Evolutionary conservation across 371 early-diverging fungal genomes (phyloP).

Genomic region (Zancudomyces culisetae): DNA sequence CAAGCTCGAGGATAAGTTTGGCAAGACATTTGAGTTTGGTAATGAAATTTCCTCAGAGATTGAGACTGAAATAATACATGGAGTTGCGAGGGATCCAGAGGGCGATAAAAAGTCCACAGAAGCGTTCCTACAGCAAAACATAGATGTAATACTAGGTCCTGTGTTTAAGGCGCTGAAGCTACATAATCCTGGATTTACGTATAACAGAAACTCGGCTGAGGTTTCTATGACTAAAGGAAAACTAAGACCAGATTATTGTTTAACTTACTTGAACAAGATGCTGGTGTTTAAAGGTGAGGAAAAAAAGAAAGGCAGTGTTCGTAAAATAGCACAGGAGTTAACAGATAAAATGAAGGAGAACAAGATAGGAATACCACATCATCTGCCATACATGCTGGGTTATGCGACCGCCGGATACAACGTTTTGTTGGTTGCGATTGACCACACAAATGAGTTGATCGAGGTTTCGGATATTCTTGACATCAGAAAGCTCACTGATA

Average conservation of each 20-base stretch:
- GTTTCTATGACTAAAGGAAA: slow-evolving; percentile 9
- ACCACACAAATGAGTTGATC: slow-evolving; percentile 8
- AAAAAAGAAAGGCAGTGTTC: slow-evolving; percentile 13
- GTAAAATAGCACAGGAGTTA: slow-evolving; percentile 16
- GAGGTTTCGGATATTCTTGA: slow-evolving; percentile 17
- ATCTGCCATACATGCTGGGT: slow-evolving; percentile 12
- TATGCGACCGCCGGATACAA: slow-evolving; percentile 22
- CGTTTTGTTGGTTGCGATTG: slow-evolving; percentile 17
- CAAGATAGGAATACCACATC: slow-evolving; percentile 4
- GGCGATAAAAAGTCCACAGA: background rate
- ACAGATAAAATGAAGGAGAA: slow-evolving; percentile 13
- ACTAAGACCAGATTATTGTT: slow-evolving; percentile 17
- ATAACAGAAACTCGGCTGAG: slow-evolving; percentile 18
- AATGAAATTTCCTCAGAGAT: too few species aligned
- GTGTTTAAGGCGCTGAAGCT: background rate
- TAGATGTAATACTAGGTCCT: background rate
- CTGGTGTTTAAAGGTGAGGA: slow-evolving; percentile 24
- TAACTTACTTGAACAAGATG: slow-evolving; percentile 8
- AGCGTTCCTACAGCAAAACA: background rate
- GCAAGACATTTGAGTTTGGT: too few species aligned
- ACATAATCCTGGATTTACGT: background rate
- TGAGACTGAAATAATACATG: too few species aligned
- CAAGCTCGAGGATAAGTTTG: too few species aligned
- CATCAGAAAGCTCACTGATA: slow-evolving; percentile 7
- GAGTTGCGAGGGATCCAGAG: background rate